Percentiles rank a stretch among this genome's conserved stretches.
Evolutionary conservation across 257 asterid genomes (phyloP).

Genomic region (Primulina huaijiensis): DNA sequence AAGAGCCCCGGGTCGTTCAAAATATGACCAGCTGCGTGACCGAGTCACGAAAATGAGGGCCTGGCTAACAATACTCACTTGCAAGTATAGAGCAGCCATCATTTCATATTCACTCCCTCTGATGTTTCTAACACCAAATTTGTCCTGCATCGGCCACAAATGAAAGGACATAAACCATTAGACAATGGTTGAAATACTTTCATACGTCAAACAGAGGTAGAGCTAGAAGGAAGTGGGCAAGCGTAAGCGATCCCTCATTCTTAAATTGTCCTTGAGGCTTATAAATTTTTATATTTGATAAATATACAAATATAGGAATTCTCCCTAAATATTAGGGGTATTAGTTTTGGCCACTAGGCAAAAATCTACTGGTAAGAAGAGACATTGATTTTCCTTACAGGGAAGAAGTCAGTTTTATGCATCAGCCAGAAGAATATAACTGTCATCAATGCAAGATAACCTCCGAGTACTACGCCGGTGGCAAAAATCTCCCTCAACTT

Average conservation of each 20-base stretch:
- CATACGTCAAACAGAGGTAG: no score
- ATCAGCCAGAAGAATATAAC: conserved; percentile 89
- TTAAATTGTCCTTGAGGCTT: no score
- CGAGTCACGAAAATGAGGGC: conserved; percentile 94
- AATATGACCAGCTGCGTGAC: conserved; percentile 80
- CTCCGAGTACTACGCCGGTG: conserved; percentile 91
- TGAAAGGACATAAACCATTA: neutral
- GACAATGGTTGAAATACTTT: neutral
- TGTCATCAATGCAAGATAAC: conserved; percentile 88
- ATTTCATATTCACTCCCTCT: conserved; percentile 52
- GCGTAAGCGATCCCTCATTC: no score
- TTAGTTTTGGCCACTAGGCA: no score
- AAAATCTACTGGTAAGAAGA: neutral
- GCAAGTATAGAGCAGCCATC: conserved; percentile 93
- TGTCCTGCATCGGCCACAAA: conserved; percentile 44
- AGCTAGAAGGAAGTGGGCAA: neutral
- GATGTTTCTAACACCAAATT: conserved; percentile 63
- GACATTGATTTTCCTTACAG: conserved; percentile 39
- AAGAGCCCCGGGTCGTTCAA: conserved; percentile 84
- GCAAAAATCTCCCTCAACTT: conserved; percentile 84
- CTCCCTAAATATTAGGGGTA: no score
- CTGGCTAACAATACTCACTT: conserved; percentile 94
- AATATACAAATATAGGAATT: no score
- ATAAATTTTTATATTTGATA: no score
- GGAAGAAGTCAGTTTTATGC: conserved; percentile 65